Evolutionary conservation across 2,329 filamentous ascomycete genomes (phyloP), one percentile per base, ranked within the genome.

Genomic region (Fusarium concolor): DNA sequence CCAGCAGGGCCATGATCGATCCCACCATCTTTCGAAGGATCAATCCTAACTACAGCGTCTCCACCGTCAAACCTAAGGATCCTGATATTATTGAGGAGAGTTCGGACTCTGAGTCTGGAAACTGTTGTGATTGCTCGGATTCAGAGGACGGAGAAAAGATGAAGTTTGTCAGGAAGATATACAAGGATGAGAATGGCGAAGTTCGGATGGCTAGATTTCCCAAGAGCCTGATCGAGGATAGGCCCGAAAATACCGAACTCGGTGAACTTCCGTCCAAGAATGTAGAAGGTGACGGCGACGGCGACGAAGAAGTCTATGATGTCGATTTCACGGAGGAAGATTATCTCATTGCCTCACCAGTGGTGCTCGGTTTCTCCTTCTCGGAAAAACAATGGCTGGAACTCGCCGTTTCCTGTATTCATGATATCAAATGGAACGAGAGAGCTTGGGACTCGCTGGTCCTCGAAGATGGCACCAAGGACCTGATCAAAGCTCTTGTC

Each of bases 381-480:
- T 89, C 88, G 2, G 93, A 97, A 79, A 97, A 97, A 79, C 83
- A 93, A 11, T 97, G 94, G 94, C 86, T 97, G 1, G 93, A 97
- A 76, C 93, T 97, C 72, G 90, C 89, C 0, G 90, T 97, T 20
- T 92, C 91, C 0, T 89, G 90, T 1, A 86, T 97, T 65, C 86
- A 87, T 43, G 91, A 96, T 6, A 95, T 97, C 65, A 85, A 89
- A 35, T 97, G 92, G 92, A 95, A 97, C 73, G 88, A 92, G 41
- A 85, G 88, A 15, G 94, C 94, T 0, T 97, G 96, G 79, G 88
- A 92, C 47, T 94, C 91, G 0, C 83, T 97, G 29, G 93, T 97
- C 1, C 83, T 97, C 0, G 83, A 87, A 71, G 76, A 83, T 4
- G 83, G 85, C 68, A 88, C 84, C 18, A 88, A 89, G 72, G 85